phyloP scores from a whole-genome alignment of 2,329 filamentous ascomycete genomes.

The Neonectria hederae region DNA sequence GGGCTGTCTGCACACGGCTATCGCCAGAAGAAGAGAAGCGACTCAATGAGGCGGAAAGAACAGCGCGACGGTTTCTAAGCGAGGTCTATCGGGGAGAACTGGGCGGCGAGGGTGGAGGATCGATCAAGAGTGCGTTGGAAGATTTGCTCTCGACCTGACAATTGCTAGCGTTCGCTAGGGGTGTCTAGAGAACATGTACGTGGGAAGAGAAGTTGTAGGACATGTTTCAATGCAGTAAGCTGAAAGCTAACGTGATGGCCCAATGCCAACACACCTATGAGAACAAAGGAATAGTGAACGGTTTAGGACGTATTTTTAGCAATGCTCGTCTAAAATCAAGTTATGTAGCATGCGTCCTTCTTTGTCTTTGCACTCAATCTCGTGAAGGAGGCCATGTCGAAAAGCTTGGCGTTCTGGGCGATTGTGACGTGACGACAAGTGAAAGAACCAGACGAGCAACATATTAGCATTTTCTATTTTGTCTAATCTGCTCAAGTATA shows the following conservation, averaged over 20 bases:
- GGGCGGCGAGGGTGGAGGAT: neutral
- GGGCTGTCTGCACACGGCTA: constrained; percentile 74
- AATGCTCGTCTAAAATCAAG: constrained; percentile 66
- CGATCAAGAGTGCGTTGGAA: constrained; percentile 30
- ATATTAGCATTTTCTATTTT: no score
- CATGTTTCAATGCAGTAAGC: neutral
- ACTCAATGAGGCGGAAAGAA: constrained; percentile 72
- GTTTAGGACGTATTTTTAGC: constrained; percentile 10
- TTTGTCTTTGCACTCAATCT: constrained; percentile 62
- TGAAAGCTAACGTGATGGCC: neutral
- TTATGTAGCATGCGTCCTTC: constrained; percentile 26
- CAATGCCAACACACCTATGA: neutral
- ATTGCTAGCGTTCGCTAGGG: neutral
- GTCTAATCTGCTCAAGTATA: neutral
- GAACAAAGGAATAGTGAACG: neutral
- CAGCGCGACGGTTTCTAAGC: constrained; percentile 67
- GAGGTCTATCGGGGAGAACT: constrained; percentile 27
- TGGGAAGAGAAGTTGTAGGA: neutral
- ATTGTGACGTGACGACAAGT: constrained; percentile 29
- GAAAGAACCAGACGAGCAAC: no score
- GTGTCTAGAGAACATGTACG: no score
- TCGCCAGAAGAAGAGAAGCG: constrained; percentile 69
- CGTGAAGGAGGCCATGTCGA: constrained; percentile 74
- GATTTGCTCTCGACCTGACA: constrained; percentile 10
- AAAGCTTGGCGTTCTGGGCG: constrained; percentile 55